Conservation (phyloP, 352 stramenopile species). For the Globisporangium nagaii region DNA sequence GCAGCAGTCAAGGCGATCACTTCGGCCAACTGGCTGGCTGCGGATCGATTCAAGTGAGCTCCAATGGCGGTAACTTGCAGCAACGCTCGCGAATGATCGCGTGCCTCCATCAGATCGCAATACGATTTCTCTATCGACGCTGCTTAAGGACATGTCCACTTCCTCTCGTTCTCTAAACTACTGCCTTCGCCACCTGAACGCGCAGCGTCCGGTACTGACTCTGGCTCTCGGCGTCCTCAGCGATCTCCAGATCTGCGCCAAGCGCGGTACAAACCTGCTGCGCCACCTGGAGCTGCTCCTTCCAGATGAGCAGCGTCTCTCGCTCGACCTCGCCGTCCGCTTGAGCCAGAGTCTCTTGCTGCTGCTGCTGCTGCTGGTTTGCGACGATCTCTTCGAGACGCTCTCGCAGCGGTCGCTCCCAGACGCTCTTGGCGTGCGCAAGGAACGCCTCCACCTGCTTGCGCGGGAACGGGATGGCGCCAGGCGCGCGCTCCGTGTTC, state of each 20-base stretch:
- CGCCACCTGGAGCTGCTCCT: slow-evolving; percentile 22
- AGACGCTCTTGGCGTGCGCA: slow-evolving; percentile 57
- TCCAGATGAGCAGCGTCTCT: slow-evolving; percentile 51
- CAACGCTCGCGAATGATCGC: too few relatives aligned
- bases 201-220: slow-evolving; percentile 11
- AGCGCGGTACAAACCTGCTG: slow-evolving; percentile 11
- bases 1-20: too few relatives aligned
- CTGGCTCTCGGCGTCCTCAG: slow-evolving; percentile 1
- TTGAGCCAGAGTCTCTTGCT: neutral
- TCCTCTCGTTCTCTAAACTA: too few relatives aligned
- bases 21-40: too few relatives aligned
- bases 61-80: too few relatives aligned
- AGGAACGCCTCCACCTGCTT: slow-evolving; percentile 70
- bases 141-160: too few relatives aligned
- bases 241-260: slow-evolving; percentile 4
- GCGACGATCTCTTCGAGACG: slow-evolving; percentile 27
- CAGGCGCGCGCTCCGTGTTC: slow-evolving; percentile 56
- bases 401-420: slow-evolving; percentile 52
- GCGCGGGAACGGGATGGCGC: slow-evolving; percentile 71
- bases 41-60: too few relatives aligned
- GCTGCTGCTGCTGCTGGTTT: slow-evolving; percentile 7
- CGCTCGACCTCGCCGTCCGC: too few relatives aligned
- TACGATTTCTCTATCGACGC: too few relatives aligned
- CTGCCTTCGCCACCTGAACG: neutral
- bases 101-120: too few relatives aligned